A percentile compares a stretch with the other conserved stretches of the same genome.
These are phyloP conservation scores for Chaetomidium leptoderma DNA, from an alignment of 495 filamentous ascomycete species.

Conservation along the genomic window DNA sequence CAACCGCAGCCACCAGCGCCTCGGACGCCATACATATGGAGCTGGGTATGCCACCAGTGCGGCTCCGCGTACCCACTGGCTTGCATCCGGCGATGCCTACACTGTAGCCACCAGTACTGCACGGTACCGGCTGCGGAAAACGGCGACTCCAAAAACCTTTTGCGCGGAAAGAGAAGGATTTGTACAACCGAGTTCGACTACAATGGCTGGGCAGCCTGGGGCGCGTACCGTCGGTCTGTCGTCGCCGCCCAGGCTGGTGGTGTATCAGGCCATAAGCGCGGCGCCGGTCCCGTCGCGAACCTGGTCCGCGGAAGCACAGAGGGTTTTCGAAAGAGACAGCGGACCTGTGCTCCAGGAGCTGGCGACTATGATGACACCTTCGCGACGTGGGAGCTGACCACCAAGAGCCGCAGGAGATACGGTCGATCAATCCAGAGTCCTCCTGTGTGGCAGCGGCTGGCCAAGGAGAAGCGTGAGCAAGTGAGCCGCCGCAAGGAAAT, in stretches of 20 bases:
- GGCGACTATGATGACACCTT: background rate
- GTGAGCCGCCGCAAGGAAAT: slow-evolving; percentile 22
- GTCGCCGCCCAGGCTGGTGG: background rate
- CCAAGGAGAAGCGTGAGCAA: background rate
- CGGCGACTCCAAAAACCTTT: background rate
- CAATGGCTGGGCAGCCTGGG: slow-evolving; percentile 38
- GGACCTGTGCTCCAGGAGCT: background rate
- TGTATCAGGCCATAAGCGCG: too few species aligned
- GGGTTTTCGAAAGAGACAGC: background rate
- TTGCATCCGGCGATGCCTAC: slow-evolving; percentile 45
- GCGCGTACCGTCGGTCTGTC: slow-evolving; percentile 25
- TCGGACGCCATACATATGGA: slow-evolving; percentile 29
- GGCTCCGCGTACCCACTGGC: slow-evolving; percentile 34
- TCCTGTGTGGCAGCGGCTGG: slow-evolving; percentile 7
- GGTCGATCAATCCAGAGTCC: background rate
- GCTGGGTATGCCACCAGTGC: slow-evolving; percentile 47
- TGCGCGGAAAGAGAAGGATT: background rate
- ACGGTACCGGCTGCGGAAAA: background rate
- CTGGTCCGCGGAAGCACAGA: too few species aligned
- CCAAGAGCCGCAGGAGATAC: background rate
- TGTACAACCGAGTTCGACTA: slow-evolving; percentile 43
- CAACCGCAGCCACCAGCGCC: background rate
- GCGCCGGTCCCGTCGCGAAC: background rate
- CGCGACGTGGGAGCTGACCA: background rate
- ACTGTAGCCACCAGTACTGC: slow-evolving; percentile 44